phyloP scores from a whole-genome alignment of 2,329 filamentous ascomycete species.

The Tolypocladium pustulatum region DNA sequence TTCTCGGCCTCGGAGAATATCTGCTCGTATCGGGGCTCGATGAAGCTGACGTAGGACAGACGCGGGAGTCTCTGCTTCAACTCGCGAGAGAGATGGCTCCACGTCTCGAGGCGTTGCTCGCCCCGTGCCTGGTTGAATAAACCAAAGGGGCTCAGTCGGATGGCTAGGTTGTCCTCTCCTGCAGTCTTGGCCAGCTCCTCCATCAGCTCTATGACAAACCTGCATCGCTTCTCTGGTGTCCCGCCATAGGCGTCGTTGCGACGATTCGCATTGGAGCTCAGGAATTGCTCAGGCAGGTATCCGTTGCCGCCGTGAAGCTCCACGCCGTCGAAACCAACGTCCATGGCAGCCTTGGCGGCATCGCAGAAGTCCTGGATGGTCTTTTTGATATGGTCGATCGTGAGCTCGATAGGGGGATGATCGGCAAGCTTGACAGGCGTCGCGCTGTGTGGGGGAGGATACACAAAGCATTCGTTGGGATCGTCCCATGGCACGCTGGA shows the following conservation, averaged over 20 bases:
- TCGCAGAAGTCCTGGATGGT: neutral
- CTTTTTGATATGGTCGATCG: neutral
- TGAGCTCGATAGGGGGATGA: neutral
- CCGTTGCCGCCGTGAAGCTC: neutral
- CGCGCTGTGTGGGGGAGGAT: neutral
- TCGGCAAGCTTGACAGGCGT: neutral
- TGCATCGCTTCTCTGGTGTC: neutral
- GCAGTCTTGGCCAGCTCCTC: neutral
- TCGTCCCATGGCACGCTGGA: neutral
- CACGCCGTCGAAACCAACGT: neutral
- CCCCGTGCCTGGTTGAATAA: neutral
- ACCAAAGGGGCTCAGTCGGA: neutral
- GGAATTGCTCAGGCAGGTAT: neutral
- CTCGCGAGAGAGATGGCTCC: slow-evolving; percentile 33
- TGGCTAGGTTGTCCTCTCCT: neutral
- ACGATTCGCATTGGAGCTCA: neutral
- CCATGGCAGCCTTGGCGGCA: neutral
- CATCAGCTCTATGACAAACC: neutral
- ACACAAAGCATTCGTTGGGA: neutral
- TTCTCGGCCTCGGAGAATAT: slow-evolving; percentile 37
- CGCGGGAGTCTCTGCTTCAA: slow-evolving; percentile 31
- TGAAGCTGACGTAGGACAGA: slow-evolving; percentile 44
- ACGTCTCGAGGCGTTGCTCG: neutral
- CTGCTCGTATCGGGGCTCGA: slow-evolving; percentile 46
- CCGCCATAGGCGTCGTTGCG: neutral